These are phyloP conservation scores for Dalbergia cultrata DNA, from an alignment of 306 rosid genomes.

Conservation along the genomic window DNA sequence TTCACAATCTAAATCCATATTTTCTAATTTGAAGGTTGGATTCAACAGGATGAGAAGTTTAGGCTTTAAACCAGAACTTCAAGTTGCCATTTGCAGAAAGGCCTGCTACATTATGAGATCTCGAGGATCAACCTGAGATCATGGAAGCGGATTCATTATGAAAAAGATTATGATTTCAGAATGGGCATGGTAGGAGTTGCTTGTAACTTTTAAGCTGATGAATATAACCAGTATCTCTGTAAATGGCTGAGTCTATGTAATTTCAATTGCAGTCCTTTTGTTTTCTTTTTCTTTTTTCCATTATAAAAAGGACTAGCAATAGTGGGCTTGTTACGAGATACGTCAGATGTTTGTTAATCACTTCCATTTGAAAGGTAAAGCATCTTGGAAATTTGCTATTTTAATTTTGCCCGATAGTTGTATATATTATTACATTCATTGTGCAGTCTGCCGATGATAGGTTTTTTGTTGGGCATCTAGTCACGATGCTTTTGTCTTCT, in stretches of 20 bases:
- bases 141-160: slow-evolving; percentile 3
- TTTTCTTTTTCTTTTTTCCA: too few relatives aligned
- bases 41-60: slow-evolving; percentile 33
- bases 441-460: not conserved
- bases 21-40: slow-evolving; percentile 35
- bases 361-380: not conserved
- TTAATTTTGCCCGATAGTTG: not conserved
- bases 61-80: slow-evolving; percentile 19
- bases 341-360: not conserved
- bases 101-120: not conserved
- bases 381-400: not conserved
- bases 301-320: slow-evolving; percentile 28
- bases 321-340: not conserved
- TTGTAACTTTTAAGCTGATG: not conserved
- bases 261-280: slow-evolving; percentile 26
- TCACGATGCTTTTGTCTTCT: not conserved
- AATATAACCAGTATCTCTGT: not conserved
- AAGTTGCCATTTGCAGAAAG: slow-evolving; percentile 15
- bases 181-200: slow-evolving; percentile 4
- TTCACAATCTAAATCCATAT: not conserved
- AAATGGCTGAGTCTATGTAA: slow-evolving; percentile 6
- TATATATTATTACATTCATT: not conserved
- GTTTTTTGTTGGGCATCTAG: slow-evolving; percentile 24
- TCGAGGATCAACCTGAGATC: slow-evolving; percentile 11
- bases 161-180: not conserved